Percentiles rank a stretch among this genome's conserved stretches.
Evolutionary conservation across 768 basidiomycete species (phyloP).

Genomic region (Clavaria fumosa): DNA sequence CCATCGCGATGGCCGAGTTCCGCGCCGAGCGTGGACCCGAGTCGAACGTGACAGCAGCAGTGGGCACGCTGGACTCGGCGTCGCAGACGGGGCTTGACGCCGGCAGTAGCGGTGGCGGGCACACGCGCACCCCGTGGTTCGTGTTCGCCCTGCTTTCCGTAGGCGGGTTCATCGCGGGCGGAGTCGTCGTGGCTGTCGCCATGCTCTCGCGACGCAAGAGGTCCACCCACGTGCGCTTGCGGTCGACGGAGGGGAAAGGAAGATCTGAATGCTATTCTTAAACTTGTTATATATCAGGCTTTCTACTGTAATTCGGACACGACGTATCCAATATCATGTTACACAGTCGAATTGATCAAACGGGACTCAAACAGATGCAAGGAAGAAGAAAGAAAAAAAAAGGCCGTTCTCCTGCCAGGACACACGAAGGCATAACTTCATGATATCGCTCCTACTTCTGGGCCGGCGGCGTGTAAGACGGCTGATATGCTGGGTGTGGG

Average conservation of each 20-base stretch:
- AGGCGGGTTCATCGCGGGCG: conserved; percentile 11
- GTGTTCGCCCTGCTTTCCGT: background rate
- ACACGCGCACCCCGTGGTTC: background rate
- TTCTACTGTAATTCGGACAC: too few relatives aligned
- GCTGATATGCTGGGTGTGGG: background rate
- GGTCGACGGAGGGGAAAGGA: too few relatives aligned
- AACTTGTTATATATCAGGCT: too few relatives aligned
- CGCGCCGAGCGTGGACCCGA: conserved; percentile 28
- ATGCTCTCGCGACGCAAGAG: too few relatives aligned
- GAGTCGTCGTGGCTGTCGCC: conserved; percentile 6
- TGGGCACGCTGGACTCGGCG: too few relatives aligned
- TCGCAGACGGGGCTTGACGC: background rate
- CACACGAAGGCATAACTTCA: background rate
- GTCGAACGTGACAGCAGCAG: background rate
- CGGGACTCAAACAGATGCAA: background rate
- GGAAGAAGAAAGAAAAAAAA: background rate
- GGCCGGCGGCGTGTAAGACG: background rate
- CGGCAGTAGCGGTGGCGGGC: conserved; percentile 1
- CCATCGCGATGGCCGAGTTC: conserved; percentile 24
- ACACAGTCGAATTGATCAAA: too few relatives aligned
- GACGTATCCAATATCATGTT: too few relatives aligned
- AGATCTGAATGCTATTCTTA: too few relatives aligned
- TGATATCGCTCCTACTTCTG: too few relatives aligned
- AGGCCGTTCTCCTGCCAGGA: background rate
- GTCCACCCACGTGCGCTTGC: too few relatives aligned